A percentile compares a stretch with the other conserved stretches of the same genome.
phyloP scores from a whole-genome alignment of 306 rosid species.

The Pterocarpus macrocarpus region DNA sequence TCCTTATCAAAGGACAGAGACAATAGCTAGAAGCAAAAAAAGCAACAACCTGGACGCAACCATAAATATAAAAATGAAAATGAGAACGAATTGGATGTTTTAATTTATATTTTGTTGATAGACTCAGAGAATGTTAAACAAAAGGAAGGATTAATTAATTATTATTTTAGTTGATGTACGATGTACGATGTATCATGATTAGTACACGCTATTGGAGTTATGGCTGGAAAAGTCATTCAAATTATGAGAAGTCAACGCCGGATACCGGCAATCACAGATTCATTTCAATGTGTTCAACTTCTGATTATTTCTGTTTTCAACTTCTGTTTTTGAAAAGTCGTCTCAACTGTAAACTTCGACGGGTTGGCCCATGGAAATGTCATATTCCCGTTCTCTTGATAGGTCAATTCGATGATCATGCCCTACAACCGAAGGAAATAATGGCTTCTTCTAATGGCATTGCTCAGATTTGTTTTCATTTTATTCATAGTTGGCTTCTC shows the following conservation, averaged over 20 bases:
- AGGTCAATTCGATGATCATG: neutral
- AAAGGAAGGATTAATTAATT: neutral
- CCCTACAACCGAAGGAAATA: too few relatives aligned
- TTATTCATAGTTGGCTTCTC: too few relatives aligned
- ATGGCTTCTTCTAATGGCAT: too few relatives aligned
- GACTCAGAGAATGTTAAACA: constrained; percentile 15
- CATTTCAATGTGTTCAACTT: too few relatives aligned
- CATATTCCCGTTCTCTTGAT: neutral
- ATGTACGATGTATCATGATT: constrained; percentile 7
- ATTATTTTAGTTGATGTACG: neutral
- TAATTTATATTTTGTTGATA: neutral
- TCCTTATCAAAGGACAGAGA: neutral
- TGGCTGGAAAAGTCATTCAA: neutral
- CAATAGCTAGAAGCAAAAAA: neutral
- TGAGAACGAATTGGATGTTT: neutral
- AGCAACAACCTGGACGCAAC: neutral
- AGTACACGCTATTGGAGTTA: neutral
- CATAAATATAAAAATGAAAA: constrained; percentile 1
- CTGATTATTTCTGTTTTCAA: neutral
- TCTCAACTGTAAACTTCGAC: neutral
- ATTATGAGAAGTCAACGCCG: neutral
- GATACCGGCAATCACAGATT: neutral
- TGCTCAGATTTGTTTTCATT: too few relatives aligned
- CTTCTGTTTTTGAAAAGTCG: neutral
- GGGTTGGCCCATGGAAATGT: neutral